Evolutionary conservation across 257 asterid species (phyloP), one percentile per base, ranked within the genome.

Genomic region (Penstemon newberryi): DNA sequence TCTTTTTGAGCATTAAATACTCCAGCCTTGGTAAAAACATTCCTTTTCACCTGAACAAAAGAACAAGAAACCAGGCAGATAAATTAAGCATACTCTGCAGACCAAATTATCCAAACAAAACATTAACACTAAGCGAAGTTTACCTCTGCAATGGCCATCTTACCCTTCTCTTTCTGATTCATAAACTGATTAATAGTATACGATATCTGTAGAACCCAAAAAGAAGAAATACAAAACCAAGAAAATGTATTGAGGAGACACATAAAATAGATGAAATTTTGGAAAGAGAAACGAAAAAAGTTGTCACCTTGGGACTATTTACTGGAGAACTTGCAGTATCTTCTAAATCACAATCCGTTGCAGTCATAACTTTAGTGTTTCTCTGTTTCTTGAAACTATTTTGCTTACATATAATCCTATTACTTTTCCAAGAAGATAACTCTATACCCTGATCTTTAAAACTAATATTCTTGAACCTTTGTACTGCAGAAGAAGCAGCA

Each of bases 301-400:
- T 6, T 56, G 65, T 19, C 3, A 86, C 96, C 94, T 83, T 89
- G 66, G 96, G 96, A 47, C 94, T 86, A 64, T 79, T 83, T 40
- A 79, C 88, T 51, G 96, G 96, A 60, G 96, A 89, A 61, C 90
- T 86, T 10, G 96, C 96, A 40, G 96, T 89, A 70, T 89, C 96
- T 73, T 84, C 87, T 66, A 89, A 78, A 70, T 86, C 96, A 79
- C 25, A 70, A 75, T 78, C 84, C 42, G 63, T 55, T 0, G 69
- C 81, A 39, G 72, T 63, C 42, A 47, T n/a, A 0, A 59, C 64
- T 47, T 38, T 19, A 4, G 57, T 79, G 4, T 69, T 67, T 73
- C 78, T 81, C 77, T 85, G 77, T 80, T 83, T 89, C 86, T 83
- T 86, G 75, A 70, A 72, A 74, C 75, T 73, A 8, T 42, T 78